Evolutionary conservation across 2,329 filamentous ascomycete species (phyloP).

Genomic region (Stachybotrys chartarum): DNA sequence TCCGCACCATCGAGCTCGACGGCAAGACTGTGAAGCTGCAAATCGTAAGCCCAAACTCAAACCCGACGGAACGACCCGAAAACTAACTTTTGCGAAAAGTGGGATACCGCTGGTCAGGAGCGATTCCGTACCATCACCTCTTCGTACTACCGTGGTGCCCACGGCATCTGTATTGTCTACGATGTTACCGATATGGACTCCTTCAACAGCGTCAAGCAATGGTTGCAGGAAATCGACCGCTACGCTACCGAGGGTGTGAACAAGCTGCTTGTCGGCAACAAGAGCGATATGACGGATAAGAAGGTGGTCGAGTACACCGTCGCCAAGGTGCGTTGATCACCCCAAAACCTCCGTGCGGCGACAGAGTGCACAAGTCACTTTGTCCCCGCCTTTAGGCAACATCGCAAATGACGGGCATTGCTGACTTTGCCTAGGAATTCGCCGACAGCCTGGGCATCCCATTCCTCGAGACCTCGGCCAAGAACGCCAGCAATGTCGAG

Average conservation of each 20-base stretch:
- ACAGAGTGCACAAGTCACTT: neutral
- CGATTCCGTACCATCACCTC: conserved; percentile 99
- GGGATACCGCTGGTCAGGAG: conserved; percentile 98
- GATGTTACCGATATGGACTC: conserved; percentile 99
- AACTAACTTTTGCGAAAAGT: conserved; percentile 45
- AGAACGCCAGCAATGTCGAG: conserved; percentile 99
- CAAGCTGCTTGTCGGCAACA: conserved; percentile 99
- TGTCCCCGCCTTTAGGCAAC: too few relatives aligned
- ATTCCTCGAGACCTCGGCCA: conserved; percentile 98
- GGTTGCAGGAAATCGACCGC: conserved; percentile 98
- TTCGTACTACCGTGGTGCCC: conserved; percentile 97
- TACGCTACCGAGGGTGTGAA: conserved; percentile 99
- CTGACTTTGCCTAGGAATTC: conserved; percentile 65
- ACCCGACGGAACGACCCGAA: neutral
- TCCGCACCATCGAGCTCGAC: conserved; percentile 98
- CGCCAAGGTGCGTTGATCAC: conserved; percentile 67
- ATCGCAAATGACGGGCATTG: neutral
- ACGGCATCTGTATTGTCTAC: conserved; percentile 99
- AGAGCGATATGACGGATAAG: conserved; percentile 99
- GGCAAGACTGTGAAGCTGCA: conserved; percentile 99
- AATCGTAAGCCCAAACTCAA: conserved; percentile 62
- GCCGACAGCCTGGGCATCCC: conserved; percentile 97
- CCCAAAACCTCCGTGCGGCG: neutral
- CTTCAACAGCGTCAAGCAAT: conserved; percentile 99
- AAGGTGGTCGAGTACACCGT: conserved; percentile 99